Evolutionary conservation across 164 flowering plant genomes (phyloP), one percentile per base, ranked within the genome.

Genomic region (Sextonia rubra): DNA sequence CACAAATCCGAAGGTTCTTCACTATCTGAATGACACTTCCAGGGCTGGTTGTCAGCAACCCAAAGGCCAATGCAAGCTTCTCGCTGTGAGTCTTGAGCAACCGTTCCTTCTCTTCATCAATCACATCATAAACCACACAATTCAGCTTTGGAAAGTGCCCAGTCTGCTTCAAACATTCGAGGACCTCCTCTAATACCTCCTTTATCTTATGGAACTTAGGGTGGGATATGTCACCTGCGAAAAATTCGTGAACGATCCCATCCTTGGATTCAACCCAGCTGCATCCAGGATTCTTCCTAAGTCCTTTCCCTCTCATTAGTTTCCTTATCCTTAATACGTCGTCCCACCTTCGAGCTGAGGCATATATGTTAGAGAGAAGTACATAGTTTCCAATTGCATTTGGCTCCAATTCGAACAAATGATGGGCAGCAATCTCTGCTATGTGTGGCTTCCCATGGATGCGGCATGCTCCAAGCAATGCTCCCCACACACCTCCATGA

Each of bases 401-500:
- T 15, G 80, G 79, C 44, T 80, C 80, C 12, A 80, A 74, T 63
- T 69, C 70, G 49, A 75, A 80, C 60, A 80, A 64, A 74, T 74
- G 72, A n/a, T 61, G 66, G 17, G 80, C 76, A 7, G 80, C 80
- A 3, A 75, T 29, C 69, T 75, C 78, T 12, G 78, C 80, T 24
- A 80, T 75, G 22, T 77, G 73, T 3, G 71, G 74, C 61, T 71
- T 80, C 24, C 74, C 64, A 70, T 80, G 74, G 22, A 80, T 66
- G 65, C 77, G 62, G 20, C 83, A 80, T 0, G 83, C 83, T 44
- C 80, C 80, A 37, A 80, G 80, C 44, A 80, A 71, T 37, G 80
- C 80, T 27, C 80, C 80, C 83, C 83, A 80, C 30, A 80, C 77
- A 29, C 78, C 78, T 27, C 70, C 78, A 63, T 80, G 69, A 22